phyloP scores from a whole-genome alignment of 2,329 filamentous ascomycete genomes.

The Scedosporium minutisporum region DNA sequence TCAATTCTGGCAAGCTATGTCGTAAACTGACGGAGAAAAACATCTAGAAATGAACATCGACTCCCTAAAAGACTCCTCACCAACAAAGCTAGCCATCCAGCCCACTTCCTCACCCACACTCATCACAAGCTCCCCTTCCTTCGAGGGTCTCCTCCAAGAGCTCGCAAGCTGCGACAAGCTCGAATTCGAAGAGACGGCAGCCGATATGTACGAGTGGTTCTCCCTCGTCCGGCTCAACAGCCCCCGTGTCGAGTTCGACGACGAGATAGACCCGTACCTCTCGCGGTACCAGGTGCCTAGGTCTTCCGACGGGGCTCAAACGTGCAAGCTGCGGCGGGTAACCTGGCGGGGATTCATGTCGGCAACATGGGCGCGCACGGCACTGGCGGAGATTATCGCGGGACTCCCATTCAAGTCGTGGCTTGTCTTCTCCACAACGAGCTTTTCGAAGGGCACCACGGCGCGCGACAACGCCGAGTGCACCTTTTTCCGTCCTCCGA shows the following conservation, averaged over 20 bases:
- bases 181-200: slow-evolving; percentile 52
- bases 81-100: slow-evolving; percentile 7
- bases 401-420: slow-evolving; percentile 36
- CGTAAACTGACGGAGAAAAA: no score
- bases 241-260: slow-evolving; percentile 46
- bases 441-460: slow-evolving; percentile 35
- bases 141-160: slow-evolving; percentile 13
- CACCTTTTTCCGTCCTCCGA: slow-evolving; percentile 42
- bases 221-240: slow-evolving; percentile 57
- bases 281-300: slow-evolving; percentile 55
- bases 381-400: slow-evolving; percentile 35
- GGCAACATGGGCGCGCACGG: slow-evolving; percentile 39
- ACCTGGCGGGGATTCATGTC: slow-evolving; percentile 52
- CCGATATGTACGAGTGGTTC: slow-evolving; percentile 65
- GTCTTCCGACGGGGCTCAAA: slow-evolving; percentile 8
- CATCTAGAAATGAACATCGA: slow-evolving; percentile 2
- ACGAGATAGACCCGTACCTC: slow-evolving; percentile 58
- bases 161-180: slow-evolving; percentile 28
- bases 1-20: no score
- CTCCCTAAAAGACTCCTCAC: slow-evolving; percentile 10
- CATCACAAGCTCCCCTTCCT: slow-evolving; percentile 13
- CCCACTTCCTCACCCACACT: slow-evolving; percentile 17
- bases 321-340: slow-evolving; percentile 34
- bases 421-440: slow-evolving; percentile 45
- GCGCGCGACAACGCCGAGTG: slow-evolving; percentile 37